Conservation (phyloP, 1,284 basidiomycete species). For the Marasmius fiardii region DNA sequence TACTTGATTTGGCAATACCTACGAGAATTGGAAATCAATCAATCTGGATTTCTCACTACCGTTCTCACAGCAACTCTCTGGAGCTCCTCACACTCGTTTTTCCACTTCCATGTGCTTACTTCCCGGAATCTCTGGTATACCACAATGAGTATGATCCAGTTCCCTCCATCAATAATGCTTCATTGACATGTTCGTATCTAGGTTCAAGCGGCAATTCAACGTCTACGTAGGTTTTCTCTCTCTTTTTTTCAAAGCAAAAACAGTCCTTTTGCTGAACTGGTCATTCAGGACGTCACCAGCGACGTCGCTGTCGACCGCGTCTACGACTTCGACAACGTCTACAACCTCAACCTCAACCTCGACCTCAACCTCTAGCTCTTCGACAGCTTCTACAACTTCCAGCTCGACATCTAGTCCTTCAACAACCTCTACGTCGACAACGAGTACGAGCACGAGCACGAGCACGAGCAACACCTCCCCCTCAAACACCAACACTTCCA, state of each 20-base stretch:
- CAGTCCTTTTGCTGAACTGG: too few relatives aligned
- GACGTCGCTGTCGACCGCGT: not conserved
- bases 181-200: not conserved
- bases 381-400: slow-evolving; percentile 16
- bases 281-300: not conserved
- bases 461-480: too few relatives aligned
- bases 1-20: not conserved
- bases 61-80: not conserved
- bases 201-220: not conserved
- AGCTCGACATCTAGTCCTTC: slow-evolving; percentile 16
- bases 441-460: too few relatives aligned
- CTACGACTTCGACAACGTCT: not conserved
- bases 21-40: not conserved
- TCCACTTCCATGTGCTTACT: not conserved
- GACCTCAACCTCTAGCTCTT: slow-evolving; percentile 5
- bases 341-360: not conserved
- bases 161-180: not conserved
- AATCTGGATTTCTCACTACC: not conserved
- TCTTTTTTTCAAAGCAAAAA: too few relatives aligned
- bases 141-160: not conserved
- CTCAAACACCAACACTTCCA: slow-evolving; percentile 7
- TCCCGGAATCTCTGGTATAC: not conserved
- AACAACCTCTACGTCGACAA: slow-evolving; percentile 10
- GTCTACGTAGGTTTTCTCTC: not conserved
- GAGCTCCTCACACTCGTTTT: not conserved